These are phyloP conservation scores for Daldinia decipiens DNA, from an alignment of 495 filamentous ascomycete species.

Conservation along the genomic window DNA sequence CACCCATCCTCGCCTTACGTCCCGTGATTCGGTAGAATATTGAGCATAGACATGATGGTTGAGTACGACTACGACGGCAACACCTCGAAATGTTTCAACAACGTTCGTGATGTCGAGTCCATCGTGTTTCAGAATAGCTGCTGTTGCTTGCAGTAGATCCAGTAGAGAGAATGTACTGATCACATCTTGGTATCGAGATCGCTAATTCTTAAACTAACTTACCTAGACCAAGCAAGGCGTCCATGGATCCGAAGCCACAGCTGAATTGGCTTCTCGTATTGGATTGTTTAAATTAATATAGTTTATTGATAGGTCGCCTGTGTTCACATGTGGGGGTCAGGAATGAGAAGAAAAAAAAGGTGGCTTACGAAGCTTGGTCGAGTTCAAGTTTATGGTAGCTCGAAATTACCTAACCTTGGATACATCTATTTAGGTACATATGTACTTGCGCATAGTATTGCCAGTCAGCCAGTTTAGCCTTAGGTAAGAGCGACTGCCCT, in stretches of 20 bases:
- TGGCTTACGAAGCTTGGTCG: slow-evolving; percentile 17
- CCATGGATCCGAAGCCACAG: slow-evolving; percentile 16
- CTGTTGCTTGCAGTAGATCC: slow-evolving; percentile 26
- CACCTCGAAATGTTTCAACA: slow-evolving; percentile 37
- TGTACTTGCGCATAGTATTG: not conserved
- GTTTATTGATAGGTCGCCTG: slow-evolving; percentile 10
- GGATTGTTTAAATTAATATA: slow-evolving; percentile 26
- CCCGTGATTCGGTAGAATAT: slow-evolving; percentile 32
- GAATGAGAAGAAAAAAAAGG: not conserved
- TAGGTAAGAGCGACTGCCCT: no score
- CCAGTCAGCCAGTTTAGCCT: no score
- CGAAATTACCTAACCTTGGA: no score
- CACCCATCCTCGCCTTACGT: slow-evolving; percentile 2
- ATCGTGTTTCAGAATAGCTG: slow-evolving; percentile 35
- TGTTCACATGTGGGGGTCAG: slow-evolving; percentile 1
- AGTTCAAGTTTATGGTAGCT: slow-evolving; percentile 3
- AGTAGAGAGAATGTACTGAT: slow-evolving; percentile 20
- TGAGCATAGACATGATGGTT: slow-evolving; percentile 19
- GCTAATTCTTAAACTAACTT: slow-evolving; percentile 2
- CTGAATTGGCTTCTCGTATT: slow-evolving; percentile 8
- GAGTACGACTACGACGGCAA: slow-evolving; percentile 20
- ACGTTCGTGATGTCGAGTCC: slow-evolving; percentile 33
- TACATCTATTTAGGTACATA: no score
- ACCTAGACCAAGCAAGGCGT: not conserved
- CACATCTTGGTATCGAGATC: slow-evolving; percentile 32